Evolutionary conservation across 768 basidiomycete genomes (phyloP).

Genomic region (Mycena polygramma): DNA sequence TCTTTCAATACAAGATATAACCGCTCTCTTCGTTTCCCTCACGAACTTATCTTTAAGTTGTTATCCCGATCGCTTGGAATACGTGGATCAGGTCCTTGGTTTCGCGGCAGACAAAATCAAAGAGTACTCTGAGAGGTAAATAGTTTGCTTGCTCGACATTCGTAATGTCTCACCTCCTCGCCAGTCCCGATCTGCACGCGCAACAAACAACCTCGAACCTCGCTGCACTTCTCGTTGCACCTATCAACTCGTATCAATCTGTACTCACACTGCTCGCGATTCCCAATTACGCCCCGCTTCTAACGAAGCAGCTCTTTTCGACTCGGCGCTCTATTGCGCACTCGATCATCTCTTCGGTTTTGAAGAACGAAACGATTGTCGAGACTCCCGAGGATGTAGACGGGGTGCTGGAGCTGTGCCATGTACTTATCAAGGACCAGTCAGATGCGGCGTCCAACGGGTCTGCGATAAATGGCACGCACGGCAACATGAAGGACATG

Average conservation of each 20-base stretch:
- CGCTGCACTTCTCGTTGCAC: constrained; percentile 91
- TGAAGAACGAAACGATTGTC: constrained; percentile 97
- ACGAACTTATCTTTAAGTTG: constrained; percentile 96
- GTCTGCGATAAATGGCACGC: constrained; percentile 48
- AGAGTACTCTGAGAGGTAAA: constrained; percentile 85
- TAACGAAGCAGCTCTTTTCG: constrained; percentile 88
- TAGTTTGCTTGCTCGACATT: not conserved
- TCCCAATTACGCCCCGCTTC: constrained; percentile 87
- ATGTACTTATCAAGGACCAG: constrained; percentile 92
- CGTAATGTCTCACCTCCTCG: constrained; percentile 15
- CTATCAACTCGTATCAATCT: constrained; percentile 96
- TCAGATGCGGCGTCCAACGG: constrained; percentile 61
- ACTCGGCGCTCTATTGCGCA: constrained; percentile 95
- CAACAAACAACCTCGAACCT: constrained; percentile 91
- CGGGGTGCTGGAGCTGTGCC: constrained; percentile 92
- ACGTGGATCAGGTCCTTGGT: constrained; percentile 94
- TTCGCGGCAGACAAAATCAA: constrained; percentile 90
- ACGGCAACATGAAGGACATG: constrained; percentile 56
- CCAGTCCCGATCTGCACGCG: constrained; percentile 88
- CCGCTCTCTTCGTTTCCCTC: constrained; percentile 94
- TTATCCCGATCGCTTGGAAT: constrained; percentile 97
- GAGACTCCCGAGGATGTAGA: constrained; percentile 95
- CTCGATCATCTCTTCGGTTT: constrained; percentile 91
- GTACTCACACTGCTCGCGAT: constrained; percentile 97
- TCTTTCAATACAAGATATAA: constrained; percentile 96